These are phyloP conservation scores for Mycena kentingensis DNA, from an alignment of 768 basidiomycete genomes.

Conservation along the genomic window DNA sequence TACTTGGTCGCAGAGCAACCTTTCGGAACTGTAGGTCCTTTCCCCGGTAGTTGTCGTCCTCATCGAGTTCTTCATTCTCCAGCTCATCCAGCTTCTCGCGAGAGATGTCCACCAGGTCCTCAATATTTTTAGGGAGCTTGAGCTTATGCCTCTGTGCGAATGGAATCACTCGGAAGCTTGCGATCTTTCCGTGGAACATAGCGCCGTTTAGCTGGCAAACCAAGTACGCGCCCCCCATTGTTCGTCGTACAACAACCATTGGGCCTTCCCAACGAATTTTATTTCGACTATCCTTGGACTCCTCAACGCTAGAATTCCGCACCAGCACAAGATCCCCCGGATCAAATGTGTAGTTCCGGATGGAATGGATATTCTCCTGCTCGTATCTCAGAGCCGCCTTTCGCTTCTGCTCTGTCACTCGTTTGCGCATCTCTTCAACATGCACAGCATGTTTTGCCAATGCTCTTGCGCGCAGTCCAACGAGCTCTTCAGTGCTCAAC, in stretches of 20 bases:
- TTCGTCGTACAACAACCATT: conserved; percentile 18
- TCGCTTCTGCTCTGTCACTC: conserved; percentile 17
- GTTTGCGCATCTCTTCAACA: conserved; percentile 22
- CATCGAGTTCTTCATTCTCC: neutral
- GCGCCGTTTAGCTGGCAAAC: conserved; percentile 3
- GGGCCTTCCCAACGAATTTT: conserved; percentile 26
- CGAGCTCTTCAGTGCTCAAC: conserved; percentile 24
- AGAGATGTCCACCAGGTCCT: conserved; percentile 10
- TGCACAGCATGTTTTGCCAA: conserved; percentile 24
- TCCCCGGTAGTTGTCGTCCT: neutral
- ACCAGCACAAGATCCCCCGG: conserved; percentile 26
- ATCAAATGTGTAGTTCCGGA: conserved; percentile 18
- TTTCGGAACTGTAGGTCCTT: neutral
- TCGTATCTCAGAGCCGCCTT: conserved; percentile 24
- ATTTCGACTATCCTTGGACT: conserved; percentile 16
- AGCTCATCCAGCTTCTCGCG: neutral
- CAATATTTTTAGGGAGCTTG: neutral
- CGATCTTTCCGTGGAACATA: neutral
- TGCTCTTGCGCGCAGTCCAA: conserved; percentile 23
- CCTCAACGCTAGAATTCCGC: conserved; percentile 22
- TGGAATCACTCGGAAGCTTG: conserved; percentile 11
- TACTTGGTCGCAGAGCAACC: neutral
- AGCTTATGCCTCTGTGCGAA: neutral
- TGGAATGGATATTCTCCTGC: conserved; percentile 3
- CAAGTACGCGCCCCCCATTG: neutral